Evolutionary conservation across 257 asterid species (phyloP).

Genomic region (Solanum clarkiae): DNA sequence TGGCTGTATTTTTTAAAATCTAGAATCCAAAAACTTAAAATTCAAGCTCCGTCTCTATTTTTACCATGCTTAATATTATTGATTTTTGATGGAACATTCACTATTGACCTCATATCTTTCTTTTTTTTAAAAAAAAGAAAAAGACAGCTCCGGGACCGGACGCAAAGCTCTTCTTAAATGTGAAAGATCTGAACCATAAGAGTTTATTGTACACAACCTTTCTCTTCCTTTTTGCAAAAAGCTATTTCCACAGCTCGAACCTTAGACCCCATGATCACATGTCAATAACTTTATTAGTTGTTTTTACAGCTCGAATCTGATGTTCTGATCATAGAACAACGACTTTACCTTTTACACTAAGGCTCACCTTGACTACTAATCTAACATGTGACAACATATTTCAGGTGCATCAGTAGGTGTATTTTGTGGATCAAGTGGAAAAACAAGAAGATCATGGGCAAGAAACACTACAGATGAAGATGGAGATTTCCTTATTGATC

Average conservation of each 20-base stretch:
- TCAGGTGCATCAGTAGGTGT: constrained; percentile 53
- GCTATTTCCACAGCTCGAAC: not conserved
- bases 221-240: not conserved
- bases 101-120: not conserved
- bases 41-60: not conserved
- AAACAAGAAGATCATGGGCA: constrained; percentile 16
- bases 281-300: not conserved
- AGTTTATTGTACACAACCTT: not conserved
- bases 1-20: too few species aligned
- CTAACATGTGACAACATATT: not conserved
- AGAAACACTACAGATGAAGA: constrained; percentile 33
- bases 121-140: too few species aligned
- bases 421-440: constrained; percentile 18
- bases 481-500: constrained; percentile 47
- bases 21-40: too few species aligned
- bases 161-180: too few species aligned
- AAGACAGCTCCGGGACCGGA: too few species aligned
- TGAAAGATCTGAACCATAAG: too few species aligned
- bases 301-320: not conserved
- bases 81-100: not conserved
- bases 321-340: too few species aligned
- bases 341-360: not conserved
- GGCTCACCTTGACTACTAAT: not conserved
- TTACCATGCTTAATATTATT: not conserved
- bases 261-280: not conserved